Conservation (phyloP, 495 filamentous ascomycete species). For the Cudoniella acicularis region DNA sequence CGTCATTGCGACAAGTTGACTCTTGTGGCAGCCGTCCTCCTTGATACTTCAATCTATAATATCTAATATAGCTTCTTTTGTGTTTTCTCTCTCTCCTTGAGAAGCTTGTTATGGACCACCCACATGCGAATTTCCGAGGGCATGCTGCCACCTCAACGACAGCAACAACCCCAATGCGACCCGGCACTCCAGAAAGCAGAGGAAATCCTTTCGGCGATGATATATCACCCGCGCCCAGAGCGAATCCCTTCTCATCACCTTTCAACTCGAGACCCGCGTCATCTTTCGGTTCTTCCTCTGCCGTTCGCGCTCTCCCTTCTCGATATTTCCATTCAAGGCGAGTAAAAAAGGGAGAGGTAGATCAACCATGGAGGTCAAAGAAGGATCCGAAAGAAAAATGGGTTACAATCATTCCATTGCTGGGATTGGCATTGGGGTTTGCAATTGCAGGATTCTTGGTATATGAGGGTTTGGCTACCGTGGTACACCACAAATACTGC, state of each 20-base stretch:
- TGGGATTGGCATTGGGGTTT: constrained; percentile 64
- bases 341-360: constrained; percentile 63
- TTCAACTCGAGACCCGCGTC: constrained; percentile 51
- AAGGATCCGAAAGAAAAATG: constrained; percentile 78
- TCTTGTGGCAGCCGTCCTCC: neutral
- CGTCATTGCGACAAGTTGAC: neutral
- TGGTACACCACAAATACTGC: constrained; percentile 74
- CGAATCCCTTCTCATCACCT: constrained; percentile 58
- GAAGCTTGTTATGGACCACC: constrained; percentile 13
- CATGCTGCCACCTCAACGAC: constrained; percentile 7
- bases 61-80: neutral
- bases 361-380: constrained; percentile 66
- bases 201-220: constrained; percentile 26
- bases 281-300: constrained; percentile 46
- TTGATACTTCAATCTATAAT: neutral
- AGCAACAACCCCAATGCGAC: constrained; percentile 23
- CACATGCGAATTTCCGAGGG: constrained; percentile 14
- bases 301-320: constrained; percentile 31
- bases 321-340: constrained; percentile 74
- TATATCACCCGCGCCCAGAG: constrained; percentile 22
- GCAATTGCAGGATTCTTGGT: constrained; percentile 63
- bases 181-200: constrained; percentile 26
- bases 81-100: neutral
- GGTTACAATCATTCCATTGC: constrained; percentile 72
- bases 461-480: constrained; percentile 64